Conservation (phyloP, 345 rosid genomes). For the Combretum micranthum region DNA sequence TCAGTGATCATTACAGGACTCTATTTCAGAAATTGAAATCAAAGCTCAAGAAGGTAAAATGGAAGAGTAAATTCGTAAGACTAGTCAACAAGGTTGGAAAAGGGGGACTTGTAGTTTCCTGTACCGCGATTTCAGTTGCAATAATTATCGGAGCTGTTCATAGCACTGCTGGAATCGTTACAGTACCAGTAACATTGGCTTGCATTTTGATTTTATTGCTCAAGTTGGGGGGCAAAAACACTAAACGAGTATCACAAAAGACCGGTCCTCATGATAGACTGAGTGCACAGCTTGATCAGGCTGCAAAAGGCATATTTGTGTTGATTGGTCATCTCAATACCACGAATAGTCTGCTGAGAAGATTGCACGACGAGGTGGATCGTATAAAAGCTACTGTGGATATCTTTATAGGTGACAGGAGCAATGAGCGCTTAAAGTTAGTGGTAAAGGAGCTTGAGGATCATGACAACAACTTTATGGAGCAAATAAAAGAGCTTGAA, state of each 20-base stretch:
- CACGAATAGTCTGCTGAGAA: slow-evolving; percentile 40
- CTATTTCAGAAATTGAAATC: slow-evolving; percentile 38
- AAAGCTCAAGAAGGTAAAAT: slow-evolving; percentile 32
- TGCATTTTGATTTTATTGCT: slow-evolving; percentile 28
- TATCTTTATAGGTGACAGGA: slow-evolving; percentile 46
- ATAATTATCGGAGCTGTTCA: too few relatives aligned
- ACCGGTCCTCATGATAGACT: slow-evolving; percentile 27
- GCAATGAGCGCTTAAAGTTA: slow-evolving; percentile 44
- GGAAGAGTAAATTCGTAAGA: slow-evolving; percentile 32
- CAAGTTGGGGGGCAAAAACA: slow-evolving; percentile 22
- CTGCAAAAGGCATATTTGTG: slow-evolving; percentile 65
- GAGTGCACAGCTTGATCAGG: slow-evolving; percentile 53
- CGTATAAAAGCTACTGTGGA: slow-evolving; percentile 45
- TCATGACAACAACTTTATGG: slow-evolving; percentile 42
- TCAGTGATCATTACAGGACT: slow-evolving; percentile 31
- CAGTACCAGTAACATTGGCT: slow-evolving; percentile 42
- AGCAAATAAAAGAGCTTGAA: slow-evolving; percentile 70
- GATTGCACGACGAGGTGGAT: slow-evolving; percentile 58
- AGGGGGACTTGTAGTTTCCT: slow-evolving; percentile 27
- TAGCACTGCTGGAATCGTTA: slow-evolving; percentile 22
- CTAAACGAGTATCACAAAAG: slow-evolving; percentile 13
- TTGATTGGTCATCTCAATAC: slow-evolving; percentile 57
- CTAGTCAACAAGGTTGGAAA: slow-evolving; percentile 36
- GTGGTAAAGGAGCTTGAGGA: slow-evolving; percentile 38
- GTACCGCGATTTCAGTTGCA: too few relatives aligned